Conservation (phyloP, 192 early-diverging fungal species). For the Powellomyces hirtus region DNA sequence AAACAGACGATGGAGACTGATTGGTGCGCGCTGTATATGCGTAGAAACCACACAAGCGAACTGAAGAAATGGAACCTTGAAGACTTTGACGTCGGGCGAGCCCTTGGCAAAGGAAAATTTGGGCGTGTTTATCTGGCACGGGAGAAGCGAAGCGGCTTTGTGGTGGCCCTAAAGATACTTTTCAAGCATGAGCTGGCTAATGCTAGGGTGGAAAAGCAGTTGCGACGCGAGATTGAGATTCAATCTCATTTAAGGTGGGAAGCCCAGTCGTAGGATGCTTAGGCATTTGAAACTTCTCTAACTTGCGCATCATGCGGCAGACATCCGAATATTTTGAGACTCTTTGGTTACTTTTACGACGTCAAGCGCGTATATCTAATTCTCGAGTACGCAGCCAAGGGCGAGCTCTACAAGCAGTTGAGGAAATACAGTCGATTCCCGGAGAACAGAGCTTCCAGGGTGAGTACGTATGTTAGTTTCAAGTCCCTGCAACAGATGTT, state of each 20-base stretch:
- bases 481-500: neutral
- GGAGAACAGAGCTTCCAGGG: slow-evolving; percentile 73
- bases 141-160: slow-evolving; percentile 79
- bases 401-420: slow-evolving; percentile 88
- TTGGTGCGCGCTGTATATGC: slow-evolving; percentile 1
- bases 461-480: slow-evolving; percentile 14
- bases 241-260: slow-evolving; percentile 79
- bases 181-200: slow-evolving; percentile 79
- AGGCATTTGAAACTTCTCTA: neutral
- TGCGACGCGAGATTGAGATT: slow-evolving; percentile 94
- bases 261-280: neutral
- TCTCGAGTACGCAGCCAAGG: slow-evolving; percentile 91
- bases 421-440: slow-evolving; percentile 66
- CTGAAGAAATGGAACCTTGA: slow-evolving; percentile 47
- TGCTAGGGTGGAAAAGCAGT: slow-evolving; percentile 78
- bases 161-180: slow-evolving; percentile 91
- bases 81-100: slow-evolving; percentile 90
- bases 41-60: neutral
- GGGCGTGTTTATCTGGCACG: slow-evolving; percentile 90
- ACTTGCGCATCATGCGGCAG: slow-evolving; percentile 35
- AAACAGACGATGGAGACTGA: neutral
- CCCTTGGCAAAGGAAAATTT: slow-evolving; percentile 95
- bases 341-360: slow-evolving; percentile 96
- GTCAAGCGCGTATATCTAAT: slow-evolving; percentile 88
- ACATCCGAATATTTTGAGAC: slow-evolving; percentile 89